A percentile compares a stretch with the other conserved stretches of the same genome.
These are phyloP conservation scores for Trichoderma lentiforme DNA, from an alignment of 2,329 filamentous ascomycete species.

Conservation along the genomic window DNA sequence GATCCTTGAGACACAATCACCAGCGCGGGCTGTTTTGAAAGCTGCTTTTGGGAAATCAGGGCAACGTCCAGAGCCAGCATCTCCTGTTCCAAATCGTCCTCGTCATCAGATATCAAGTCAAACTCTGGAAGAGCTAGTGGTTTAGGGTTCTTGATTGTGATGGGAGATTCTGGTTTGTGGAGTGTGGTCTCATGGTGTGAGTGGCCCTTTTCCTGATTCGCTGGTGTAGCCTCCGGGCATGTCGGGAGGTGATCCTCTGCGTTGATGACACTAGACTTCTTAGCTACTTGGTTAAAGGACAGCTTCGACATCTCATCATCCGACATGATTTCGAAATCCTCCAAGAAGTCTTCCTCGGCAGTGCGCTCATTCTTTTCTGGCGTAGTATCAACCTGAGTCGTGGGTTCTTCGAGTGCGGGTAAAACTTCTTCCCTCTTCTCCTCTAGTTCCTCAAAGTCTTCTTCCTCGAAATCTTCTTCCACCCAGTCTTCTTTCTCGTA, in stretches of 20 bases:
- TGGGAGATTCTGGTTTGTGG: not conserved
- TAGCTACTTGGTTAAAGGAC: not conserved
- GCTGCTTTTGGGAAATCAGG: not conserved
- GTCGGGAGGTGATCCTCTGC: not conserved
- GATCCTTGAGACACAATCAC: not conserved
- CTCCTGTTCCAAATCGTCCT: slow-evolving; percentile 29
- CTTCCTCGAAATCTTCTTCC: not conserved
- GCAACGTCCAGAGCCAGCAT: slow-evolving; percentile 25
- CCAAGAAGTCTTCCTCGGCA: not conserved
- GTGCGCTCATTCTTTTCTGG: not conserved
- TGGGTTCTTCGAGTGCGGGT: not conserved
- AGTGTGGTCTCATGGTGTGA: not conserved
- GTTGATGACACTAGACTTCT: not conserved
- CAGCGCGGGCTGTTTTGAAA: not conserved
- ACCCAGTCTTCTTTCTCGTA: not conserved
- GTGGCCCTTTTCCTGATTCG: not conserved
- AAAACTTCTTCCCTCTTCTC: not conserved
- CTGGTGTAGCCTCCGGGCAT: not conserved
- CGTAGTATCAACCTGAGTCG: not conserved
- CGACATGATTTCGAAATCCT: not conserved
- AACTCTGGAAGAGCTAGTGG: slow-evolving; percentile 11
- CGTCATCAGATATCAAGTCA: slow-evolving; percentile 24
- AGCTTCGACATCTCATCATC: slow-evolving; percentile 1
- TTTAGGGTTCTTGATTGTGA: not conserved
- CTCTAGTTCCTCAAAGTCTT: not conserved